Evolutionary conservation across 495 filamentous ascomycete genomes (phyloP).

Genomic region (Talaromyces stipitatus): DNA sequence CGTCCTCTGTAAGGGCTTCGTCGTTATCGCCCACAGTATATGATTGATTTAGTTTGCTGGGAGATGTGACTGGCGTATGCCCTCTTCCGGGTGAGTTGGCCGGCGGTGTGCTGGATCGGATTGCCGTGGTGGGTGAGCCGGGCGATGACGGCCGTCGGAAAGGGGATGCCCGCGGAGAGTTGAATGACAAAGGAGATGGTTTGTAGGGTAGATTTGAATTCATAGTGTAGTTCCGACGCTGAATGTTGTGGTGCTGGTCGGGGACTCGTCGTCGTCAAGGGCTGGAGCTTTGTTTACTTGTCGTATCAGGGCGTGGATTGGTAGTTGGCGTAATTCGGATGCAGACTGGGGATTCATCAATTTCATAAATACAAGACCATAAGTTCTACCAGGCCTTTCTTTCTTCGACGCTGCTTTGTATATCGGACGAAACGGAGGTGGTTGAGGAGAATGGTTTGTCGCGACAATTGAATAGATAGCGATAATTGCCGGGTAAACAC

Average conservation of each 20-base stretch:
- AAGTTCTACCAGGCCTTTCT: background rate
- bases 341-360: background rate
- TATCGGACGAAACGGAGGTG: background rate
- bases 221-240: constrained; percentile 11
- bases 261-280: background rate
- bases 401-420: background rate
- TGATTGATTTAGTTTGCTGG: constrained; percentile 42
- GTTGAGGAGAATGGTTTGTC: background rate
- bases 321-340: background rate
- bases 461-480: background rate
- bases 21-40: constrained; percentile 33
- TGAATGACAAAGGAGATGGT: constrained; percentile 63
- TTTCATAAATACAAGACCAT: background rate
- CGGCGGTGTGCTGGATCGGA: constrained; percentile 26
- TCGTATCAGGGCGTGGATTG: background rate
- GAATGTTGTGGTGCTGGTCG: background rate
- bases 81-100: constrained; percentile 37
- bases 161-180: constrained; percentile 63
- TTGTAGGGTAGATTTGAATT: constrained; percentile 51
- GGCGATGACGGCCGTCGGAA: constrained; percentile 57
- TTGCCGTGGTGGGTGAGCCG: constrained; percentile 36
- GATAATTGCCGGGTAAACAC: background rate
- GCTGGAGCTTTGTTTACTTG: background rate
- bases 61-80: constrained; percentile 36
- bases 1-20: constrained; percentile 13